Conservation (phyloP, 257 asterid genomes). For the Salvia hispanica region DNA sequence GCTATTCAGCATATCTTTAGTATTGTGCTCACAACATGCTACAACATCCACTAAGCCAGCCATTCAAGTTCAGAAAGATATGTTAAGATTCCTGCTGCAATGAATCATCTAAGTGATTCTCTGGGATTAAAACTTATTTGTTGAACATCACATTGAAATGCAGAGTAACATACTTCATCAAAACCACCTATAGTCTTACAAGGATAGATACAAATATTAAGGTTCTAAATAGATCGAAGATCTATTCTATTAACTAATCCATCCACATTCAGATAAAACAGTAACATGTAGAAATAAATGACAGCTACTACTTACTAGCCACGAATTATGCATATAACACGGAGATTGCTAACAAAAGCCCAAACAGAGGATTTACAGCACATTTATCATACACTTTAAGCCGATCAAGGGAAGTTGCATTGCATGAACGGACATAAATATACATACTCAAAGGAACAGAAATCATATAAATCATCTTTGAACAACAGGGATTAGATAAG, state of each 20-base stretch:
- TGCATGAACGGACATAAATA: not conserved
- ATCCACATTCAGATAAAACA: not conserved
- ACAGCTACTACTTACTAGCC: conserved; percentile 3
- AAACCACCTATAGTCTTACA: not conserved
- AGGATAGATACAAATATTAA: not conserved
- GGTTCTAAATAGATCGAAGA: not conserved
- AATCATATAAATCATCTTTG: not conserved
- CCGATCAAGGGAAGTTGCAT: conserved; percentile 3
- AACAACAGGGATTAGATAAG: not conserved
- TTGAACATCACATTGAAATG: not conserved
- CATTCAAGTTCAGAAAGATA: not conserved
- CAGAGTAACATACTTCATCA: not conserved
- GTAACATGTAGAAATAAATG: not conserved
- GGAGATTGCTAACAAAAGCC: not conserved
- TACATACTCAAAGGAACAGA: not conserved
- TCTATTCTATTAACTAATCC: not conserved
- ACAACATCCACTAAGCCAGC: not conserved
- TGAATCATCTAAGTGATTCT: not conserved
- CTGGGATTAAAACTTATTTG: not conserved
- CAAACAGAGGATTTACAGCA: not conserved
- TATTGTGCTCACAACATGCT: not conserved
- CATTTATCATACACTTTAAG: not conserved
- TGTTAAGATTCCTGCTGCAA: not conserved
- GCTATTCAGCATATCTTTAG: not conserved
- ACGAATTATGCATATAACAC: not conserved